Evolutionary conservation across 2,329 filamentous ascomycete species (phyloP), one percentile per base, ranked within the genome.

Genomic region (Orbilia blumenaviensis): DNA sequence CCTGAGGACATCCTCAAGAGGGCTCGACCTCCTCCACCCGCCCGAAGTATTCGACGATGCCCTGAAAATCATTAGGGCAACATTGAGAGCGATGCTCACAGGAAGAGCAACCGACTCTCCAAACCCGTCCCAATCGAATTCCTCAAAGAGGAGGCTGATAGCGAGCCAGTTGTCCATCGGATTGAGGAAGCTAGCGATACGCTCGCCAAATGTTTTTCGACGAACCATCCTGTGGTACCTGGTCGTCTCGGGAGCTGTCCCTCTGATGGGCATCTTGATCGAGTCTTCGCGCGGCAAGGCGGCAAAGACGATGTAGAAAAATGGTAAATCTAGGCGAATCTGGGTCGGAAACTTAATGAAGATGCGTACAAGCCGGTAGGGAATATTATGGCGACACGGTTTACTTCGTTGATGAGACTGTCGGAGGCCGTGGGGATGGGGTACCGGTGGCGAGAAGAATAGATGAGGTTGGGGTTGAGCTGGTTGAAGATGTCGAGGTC

Each of bases 111-210:
- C 91, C 36, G 89, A 84, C 79, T 92, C 90, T 77, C 89, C 85
- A 76, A 88, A 85, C 18, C 94, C 92, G 79, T 97, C 92, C 89
- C 93, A 96, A 80, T 97, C 92, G 81, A 91, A 90, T 27, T 93
- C 93, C 82, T 97, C 94, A 75, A 99, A 87, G 84, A 97, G 92
- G 82, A 98, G 94, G 0, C 92, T 96, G 1, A 96, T 83, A 91
- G 93, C 97, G 16, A 99, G 88, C 64, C 95, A 84, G 81, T 94
- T 92, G 84, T 99, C 95, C 84, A 92, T 90, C 2, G 92, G 93
- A 81, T 98, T 94, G 73, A 97, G 85, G 82, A 89, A 89, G 68
- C 91, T 87, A 82, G 89, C 89, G 82, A 98, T 87, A 82, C 94
- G 92, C 86, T 98, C 91, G 29, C 84, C 82, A 79, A 97, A 87